Base-by-base conservation (phyloP, 495 filamentous ascomycete genomes). In the Staphylotrichum tortipilum region DNA sequence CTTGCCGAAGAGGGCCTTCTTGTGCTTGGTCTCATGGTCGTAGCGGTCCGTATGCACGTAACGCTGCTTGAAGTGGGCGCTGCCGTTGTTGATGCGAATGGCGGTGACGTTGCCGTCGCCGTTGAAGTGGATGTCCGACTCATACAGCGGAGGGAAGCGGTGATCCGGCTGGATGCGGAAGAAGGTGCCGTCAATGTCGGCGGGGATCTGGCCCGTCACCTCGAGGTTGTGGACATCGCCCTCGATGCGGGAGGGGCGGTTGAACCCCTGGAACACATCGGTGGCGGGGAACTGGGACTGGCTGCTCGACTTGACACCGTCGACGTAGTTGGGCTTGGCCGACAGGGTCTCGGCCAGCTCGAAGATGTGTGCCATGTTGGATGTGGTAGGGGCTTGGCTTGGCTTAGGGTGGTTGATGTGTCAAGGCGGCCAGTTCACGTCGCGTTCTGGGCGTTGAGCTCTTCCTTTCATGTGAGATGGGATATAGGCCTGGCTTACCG, bases 11-110 rank as follows among this genome's bases (percentile, higher is more conserved):
- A 80, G 57, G 7, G 62, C 57, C 26, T 61, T 54, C 9, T 64
- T 54, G n/a, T 66, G 69, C 26, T 63, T 55, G 8, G 63, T 62
- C 52, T 80, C 78, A 7, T 44, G 47, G 1, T 55, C 40, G 38
- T 73, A 75, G 31, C 71, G 68, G 44, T 79, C 76, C 0, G 78
- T 80, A 11, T 62, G 59, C 19, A 79, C 76, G 47, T 78, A 79
- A 18, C 68, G 64, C 50, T 77, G 73, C 50, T 71, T 65, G 57
- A 79, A 73, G 57, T 69, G 62, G 15, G 72, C 72, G 24, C 61
- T 65, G 2, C 77, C 78, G 38, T 74, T 55, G 36, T 67, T 42
- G 44, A 82, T 73, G 3, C 65, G 58, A 47, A 82, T 77, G 2
- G 78, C 78, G 15, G 68, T 71, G 1, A 82, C 73, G 36, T 64